These are phyloP conservation scores for Chlamydomonas reinhardtii DNA, from an alignment of 163 green algal species.

Conservation along the genomic window DNA sequence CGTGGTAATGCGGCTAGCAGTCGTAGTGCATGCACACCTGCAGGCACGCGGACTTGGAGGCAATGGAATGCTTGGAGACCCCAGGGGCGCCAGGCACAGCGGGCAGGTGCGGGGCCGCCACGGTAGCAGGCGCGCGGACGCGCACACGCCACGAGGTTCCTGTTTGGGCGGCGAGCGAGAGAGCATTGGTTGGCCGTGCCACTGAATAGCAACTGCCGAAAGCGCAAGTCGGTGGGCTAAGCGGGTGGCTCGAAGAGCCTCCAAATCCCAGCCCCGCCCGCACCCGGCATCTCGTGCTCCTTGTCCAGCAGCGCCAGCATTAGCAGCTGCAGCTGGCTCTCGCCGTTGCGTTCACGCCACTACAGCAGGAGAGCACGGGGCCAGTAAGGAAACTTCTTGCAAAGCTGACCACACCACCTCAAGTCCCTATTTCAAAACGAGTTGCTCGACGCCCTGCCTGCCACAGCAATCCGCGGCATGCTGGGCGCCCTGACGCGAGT, in stretches of 20 bases:
- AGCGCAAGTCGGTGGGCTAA: not conserved
- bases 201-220: too few relatives aligned
- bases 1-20: not conserved
- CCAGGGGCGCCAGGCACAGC: not conserved
- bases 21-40: not conserved
- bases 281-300: slow-evolving; percentile 32
- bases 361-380: not conserved
- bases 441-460: too few relatives aligned
- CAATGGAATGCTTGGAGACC: too few relatives aligned
- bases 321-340: slow-evolving; percentile 38
- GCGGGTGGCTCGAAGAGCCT: not conserved
- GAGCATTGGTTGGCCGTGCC: too few relatives aligned
- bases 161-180: too few relatives aligned
- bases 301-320: slow-evolving; percentile 48
- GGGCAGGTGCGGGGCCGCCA: not conserved
- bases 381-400: too few relatives aligned
- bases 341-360: slow-evolving; percentile 17
- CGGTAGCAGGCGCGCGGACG: not conserved
- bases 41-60: not conserved
- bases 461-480: too few relatives aligned
- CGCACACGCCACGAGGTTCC: slow-evolving; percentile 32
- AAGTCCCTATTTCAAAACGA: too few relatives aligned
- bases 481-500: not conserved
- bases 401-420: too few relatives aligned
- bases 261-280: not conserved